Evolutionary conservation across 495 filamentous ascomycete genomes (phyloP), one percentile per base, ranked within the genome.

Genomic region (Pyrenula massariospora): DNA sequence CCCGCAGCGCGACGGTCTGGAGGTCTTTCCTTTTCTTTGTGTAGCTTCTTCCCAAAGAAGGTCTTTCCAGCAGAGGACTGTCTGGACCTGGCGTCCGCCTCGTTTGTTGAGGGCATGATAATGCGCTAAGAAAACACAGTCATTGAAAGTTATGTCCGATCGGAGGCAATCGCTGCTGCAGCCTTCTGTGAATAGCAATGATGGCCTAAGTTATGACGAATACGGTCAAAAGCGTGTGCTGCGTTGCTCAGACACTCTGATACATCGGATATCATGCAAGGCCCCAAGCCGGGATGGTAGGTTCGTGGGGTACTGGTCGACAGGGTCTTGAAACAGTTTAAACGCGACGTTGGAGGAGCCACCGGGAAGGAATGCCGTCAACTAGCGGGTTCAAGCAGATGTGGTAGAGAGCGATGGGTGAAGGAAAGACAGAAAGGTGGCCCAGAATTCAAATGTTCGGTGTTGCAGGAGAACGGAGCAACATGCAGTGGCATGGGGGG

Each of bases 1-100:
- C 66, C 66, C 57, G 83, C 83, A 61, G 83, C 76, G 57, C 77
- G 76, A 54, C 71, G 71, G 49, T 80, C 77, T 58, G 68, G 75
- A 62, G 77, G 74, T 65, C 81, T 87, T 60, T 90, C 89, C 70
- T 67, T 72, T 67, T 73, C 79, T 68, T 89, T 89, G 69, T 90
- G 74, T 60, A 81, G 62, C 63, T 82, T 89, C 66, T 84, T 80
- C 59, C 87, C 83, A 68, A 93, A 93, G 76, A 95, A 92, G 53
- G 86, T 90, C 73, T 91, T 91, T 59, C 86, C 85, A 62, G 82
- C 83, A 54, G 89, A 91, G 53, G 86, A 87, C 74, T 91, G 87
- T 67, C 88, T 81, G 56, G 84, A 78, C 73, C 92, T 91, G 73
- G 89, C 84, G 72, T 76, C 66, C 59, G 82, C 75, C 59, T 84